These are phyloP conservation scores for Dacryopinax primogenitus DNA, from an alignment of 768 basidiomycete genomes.

Conservation along the genomic window DNA sequence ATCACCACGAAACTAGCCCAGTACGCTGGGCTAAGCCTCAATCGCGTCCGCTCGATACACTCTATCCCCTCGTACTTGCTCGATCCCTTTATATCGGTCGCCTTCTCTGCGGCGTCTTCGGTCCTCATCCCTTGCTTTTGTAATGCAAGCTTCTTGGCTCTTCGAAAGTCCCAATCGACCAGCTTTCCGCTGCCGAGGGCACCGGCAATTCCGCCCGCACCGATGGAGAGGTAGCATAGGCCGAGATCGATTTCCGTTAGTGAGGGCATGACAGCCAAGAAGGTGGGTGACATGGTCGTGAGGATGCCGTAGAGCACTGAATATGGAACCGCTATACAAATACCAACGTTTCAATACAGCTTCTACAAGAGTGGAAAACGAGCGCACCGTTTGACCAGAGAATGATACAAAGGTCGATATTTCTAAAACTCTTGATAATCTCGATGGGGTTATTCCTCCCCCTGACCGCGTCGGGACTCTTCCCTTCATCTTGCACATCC, in stretches of 20 bases:
- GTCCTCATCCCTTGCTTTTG: constrained; percentile 17
- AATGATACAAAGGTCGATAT: not conserved
- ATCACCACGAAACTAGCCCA: constrained; percentile 31
- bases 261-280: not conserved
- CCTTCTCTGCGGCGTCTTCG: constrained; percentile 22
- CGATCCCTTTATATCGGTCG: constrained; percentile 37
- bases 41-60: constrained; percentile 41
- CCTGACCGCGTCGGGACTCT: not conserved
- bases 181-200: constrained; percentile 6
- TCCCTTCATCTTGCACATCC: constrained; percentile 19
- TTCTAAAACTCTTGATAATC: not conserved
- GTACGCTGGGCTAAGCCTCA: constrained; percentile 37
- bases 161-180: constrained; percentile 16
- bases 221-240: not conserved
- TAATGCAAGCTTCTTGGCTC: not conserved
- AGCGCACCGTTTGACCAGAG: not conserved
- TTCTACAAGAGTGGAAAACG: not conserved
- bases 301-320: not conserved
- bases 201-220: not conserved
- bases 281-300: not conserved
- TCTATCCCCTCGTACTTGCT: not conserved
- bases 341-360: not conserved
- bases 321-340: not conserved
- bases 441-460: constrained; percentile 14
- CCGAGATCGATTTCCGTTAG: not conserved